Conservation (phyloP, 2,329 filamentous ascomycete genomes). For the Fusarium coffeatum region DNA sequence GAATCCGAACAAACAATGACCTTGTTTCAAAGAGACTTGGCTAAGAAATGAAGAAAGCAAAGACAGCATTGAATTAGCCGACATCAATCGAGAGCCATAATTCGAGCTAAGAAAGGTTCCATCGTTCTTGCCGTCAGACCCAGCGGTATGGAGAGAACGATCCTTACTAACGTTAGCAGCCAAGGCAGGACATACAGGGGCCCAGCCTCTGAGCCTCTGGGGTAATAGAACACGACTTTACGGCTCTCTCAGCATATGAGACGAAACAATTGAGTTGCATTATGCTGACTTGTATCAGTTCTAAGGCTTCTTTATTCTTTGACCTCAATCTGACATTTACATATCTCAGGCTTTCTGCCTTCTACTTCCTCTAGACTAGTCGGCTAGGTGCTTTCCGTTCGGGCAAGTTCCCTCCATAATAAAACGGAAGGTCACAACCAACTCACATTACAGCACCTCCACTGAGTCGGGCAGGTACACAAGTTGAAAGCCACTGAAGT, state of each 20-base stretch:
- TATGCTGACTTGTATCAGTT: not conserved
- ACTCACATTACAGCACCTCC: slow-evolving; percentile 1
- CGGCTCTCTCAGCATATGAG: not conserved
- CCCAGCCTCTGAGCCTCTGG: not conserved
- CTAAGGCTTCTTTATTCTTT: not conserved
- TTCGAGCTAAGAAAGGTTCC: not conserved
- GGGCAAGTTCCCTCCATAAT: slow-evolving; percentile 2
- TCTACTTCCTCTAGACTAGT: not conserved
- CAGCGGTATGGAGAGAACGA: not conserved
- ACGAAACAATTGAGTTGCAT: not conserved
- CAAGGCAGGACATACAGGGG: not conserved
- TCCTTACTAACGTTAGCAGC: not conserved
- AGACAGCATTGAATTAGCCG: not conserved
- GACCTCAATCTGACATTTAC: not conserved
- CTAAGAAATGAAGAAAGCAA: not conserved
- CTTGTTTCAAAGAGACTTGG: not conserved
- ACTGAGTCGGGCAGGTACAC: slow-evolving; percentile 26
- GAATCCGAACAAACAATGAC: not conserved
- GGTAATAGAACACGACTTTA: not conserved
- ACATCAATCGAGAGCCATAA: not conserved
- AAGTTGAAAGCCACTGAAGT: slow-evolving; percentile 24
- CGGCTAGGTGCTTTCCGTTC: slow-evolving; percentile 7
- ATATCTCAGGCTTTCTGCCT: not conserved
- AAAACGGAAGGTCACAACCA: slow-evolving; percentile 20
- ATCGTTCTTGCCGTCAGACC: not conserved